These are phyloP conservation scores for Pythium plurisporium DNA, from an alignment of 352 stramenopile genomes.

Conservation along the genomic window DNA sequence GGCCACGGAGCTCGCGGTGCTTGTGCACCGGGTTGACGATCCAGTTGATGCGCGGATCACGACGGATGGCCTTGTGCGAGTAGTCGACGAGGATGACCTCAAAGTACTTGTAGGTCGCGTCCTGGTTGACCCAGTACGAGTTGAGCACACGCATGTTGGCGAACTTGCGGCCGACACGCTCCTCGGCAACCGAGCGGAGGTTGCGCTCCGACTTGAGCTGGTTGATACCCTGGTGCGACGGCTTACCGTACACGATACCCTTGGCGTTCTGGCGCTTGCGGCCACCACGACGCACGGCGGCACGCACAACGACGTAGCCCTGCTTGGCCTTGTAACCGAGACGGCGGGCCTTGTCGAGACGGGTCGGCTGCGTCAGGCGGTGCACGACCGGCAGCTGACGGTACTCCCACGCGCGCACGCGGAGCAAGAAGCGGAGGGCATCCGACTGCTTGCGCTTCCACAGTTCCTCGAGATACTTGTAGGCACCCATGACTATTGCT, in stretches of 20 bases:
- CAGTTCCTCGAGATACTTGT: conserved; percentile 99
- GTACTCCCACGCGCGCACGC: conserved; percentile 98
- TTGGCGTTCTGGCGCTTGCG: conserved; percentile 99
- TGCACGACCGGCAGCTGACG: conserved; percentile 97
- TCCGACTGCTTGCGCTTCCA: conserved; percentile 99
- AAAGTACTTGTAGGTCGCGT: conserved; percentile 99
- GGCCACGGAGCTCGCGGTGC: conserved; percentile 97
- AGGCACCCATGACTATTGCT: conserved; percentile 93
- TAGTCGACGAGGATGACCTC: conserved; percentile 99
- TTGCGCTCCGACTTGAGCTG: conserved; percentile 99
- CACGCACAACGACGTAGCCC: conserved; percentile 97
- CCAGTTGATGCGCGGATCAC: conserved; percentile 99
- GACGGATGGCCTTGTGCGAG: conserved; percentile 96
- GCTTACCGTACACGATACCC: conserved; percentile 99
- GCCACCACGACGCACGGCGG: conserved; percentile 96
- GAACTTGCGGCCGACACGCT: conserved; percentile 97
- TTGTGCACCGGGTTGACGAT: conserved; percentile 99
- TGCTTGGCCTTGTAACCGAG: conserved; percentile 99
- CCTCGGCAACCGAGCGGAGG: conserved; percentile 96
- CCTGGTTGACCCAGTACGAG: conserved; percentile 99
- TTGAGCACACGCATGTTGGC: conserved; percentile 99
- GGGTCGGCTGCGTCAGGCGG: conserved; percentile 92
- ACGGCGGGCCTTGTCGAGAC: conserved; percentile 98
- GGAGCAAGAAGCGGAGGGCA: conserved; percentile 99
- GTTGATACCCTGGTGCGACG: conserved; percentile 99